Evolutionary conservation across 306 rosid species (phyloP).

Genomic region (Ochetophila trinervis): DNA sequence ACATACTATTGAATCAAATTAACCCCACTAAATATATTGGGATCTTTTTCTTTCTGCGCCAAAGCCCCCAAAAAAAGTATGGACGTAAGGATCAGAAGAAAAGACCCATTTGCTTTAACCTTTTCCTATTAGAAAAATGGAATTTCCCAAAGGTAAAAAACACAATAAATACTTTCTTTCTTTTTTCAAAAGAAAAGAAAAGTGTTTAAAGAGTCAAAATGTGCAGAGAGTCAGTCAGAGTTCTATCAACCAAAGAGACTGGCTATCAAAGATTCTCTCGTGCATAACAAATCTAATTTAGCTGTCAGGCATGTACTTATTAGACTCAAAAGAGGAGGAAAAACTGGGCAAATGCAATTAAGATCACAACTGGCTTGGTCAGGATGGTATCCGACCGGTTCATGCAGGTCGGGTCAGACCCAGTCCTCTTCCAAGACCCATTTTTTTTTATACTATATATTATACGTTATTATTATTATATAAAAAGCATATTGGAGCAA

Average conservation of each 20-base stretch:
- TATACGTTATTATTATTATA: conserved; percentile 14
- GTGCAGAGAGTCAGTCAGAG: neutral
- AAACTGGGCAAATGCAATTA: conserved; percentile 40
- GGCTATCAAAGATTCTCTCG: conserved; percentile 42
- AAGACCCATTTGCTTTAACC: neutral
- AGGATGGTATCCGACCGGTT: conserved; percentile 66
- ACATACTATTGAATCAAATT: neutral
- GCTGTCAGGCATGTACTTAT: conserved; percentile 43
- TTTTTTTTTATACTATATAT: conserved; percentile 19
- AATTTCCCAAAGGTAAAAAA: neutral
- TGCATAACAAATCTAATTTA: conserved; percentile 41
- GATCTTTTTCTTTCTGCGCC: conserved; percentile 8
- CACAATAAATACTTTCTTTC: neutral
- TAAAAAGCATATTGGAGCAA: conserved; percentile 27
- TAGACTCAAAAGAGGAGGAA: conserved; percentile 24
- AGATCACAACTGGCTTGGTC: conserved; percentile 67
- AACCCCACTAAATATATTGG: neutral
- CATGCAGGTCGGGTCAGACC: conserved; percentile 71
- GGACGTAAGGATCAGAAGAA: neutral
- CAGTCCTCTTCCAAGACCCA: conserved; percentile 15
- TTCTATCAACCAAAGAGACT: conserved; percentile 22
- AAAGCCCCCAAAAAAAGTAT: neutral
- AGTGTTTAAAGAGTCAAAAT: conserved; percentile 1
- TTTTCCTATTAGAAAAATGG: neutral
- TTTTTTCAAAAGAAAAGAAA: neutral